Conservation (phyloP, 306 rosid species). For the Hippophae gyantsensis region DNA sequence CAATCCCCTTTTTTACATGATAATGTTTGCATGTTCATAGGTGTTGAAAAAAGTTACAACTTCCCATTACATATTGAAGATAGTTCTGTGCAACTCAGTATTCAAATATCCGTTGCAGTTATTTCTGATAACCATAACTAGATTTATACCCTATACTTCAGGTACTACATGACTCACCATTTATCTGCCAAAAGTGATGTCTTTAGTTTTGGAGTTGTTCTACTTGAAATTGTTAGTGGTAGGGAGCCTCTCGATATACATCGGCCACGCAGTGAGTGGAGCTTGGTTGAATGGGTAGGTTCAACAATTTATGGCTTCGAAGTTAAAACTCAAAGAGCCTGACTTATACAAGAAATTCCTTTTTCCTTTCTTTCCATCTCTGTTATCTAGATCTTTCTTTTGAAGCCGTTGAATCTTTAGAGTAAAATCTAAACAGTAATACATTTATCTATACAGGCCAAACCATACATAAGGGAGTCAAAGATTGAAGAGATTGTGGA, state of each 20-base stretch:
- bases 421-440: conserved; percentile 1
- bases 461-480: conserved; percentile 51
- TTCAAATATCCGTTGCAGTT: background rate
- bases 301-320: background rate
- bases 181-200: conserved; percentile 85
- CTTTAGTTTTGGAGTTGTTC: conserved; percentile 84
- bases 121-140: too few relatives aligned
- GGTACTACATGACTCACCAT: conserved; percentile 81
- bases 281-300: conserved; percentile 91
- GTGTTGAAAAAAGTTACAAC: background rate
- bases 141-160: conserved; percentile 26
- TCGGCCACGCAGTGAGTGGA: conserved; percentile 74
- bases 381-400: too few relatives aligned
- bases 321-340: too few relatives aligned
- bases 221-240: conserved; percentile 77
- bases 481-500: conserved; percentile 84
- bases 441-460: conserved; percentile 48
- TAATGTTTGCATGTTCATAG: too few relatives aligned
- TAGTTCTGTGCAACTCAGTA: background rate
- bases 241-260: conserved; percentile 75
- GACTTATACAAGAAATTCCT: too few relatives aligned
- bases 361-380: too few relatives aligned
- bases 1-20: too few relatives aligned
- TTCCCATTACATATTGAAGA: background rate
- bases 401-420: background rate